These are phyloP conservation scores for Dendrostoma leiphaemia DNA, from an alignment of 2,329 filamentous ascomycete genomes.

Conservation along the genomic window DNA sequence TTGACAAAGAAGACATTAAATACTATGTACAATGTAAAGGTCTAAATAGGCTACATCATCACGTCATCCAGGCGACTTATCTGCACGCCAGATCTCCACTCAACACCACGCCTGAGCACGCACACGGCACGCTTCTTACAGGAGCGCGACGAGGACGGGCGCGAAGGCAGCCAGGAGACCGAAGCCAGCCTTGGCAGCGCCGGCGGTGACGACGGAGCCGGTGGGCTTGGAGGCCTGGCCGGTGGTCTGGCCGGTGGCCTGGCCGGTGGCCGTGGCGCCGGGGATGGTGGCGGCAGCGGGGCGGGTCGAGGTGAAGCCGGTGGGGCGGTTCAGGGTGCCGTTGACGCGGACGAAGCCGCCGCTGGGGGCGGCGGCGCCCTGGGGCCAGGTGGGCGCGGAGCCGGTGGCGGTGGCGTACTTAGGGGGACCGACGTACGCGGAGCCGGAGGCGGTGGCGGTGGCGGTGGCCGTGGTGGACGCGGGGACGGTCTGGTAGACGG, in stretches of 20 bases:
- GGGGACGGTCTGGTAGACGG: not conserved
- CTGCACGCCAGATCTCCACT: not conserved
- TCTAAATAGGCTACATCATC: not conserved
- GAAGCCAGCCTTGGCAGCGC: constrained; percentile 16
- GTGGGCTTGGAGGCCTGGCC: not conserved
- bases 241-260: not conserved
- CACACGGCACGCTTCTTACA: constrained; percentile 2
- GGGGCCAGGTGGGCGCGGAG: constrained; percentile 1
- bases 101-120: not conserved
- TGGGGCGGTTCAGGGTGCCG: too few species aligned
- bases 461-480: not conserved
- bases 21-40: not conserved
- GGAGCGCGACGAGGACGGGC: constrained; percentile 13
- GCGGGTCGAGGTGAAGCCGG: constrained; percentile 9
- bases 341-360: too few species aligned
- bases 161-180: constrained; percentile 17
- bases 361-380: constrained; percentile 13
- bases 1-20: not conserved
- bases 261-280: constrained; percentile 3
- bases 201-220: constrained; percentile 8
- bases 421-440: not conserved
- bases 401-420: not conserved
- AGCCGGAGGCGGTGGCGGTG: not conserved
- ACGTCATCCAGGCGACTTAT: not conserved
- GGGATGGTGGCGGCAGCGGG: constrained; percentile 11